Percentiles rank a stretch among this genome's conserved stretches.
These are phyloP conservation scores for Lepidium campestre DNA, from an alignment of 441 rosid species.

Conservation along the genomic window DNA sequence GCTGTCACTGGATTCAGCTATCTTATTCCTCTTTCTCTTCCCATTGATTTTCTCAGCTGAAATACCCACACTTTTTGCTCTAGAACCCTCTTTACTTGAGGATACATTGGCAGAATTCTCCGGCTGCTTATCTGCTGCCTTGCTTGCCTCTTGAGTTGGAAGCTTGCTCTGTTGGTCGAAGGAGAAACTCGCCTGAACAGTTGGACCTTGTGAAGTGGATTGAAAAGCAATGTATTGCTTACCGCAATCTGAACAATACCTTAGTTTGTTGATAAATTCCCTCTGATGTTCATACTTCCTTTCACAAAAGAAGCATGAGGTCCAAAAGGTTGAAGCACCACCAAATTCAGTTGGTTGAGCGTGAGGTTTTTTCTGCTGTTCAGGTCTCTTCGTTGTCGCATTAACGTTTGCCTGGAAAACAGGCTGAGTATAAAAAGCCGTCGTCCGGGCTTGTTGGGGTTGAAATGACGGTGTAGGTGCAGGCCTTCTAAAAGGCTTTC, in stretches of 20 bases:
- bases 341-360: constrained; percentile 33
- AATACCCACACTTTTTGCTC: constrained; percentile 5
- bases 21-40: constrained; percentile 46
- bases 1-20: constrained; percentile 45
- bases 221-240: constrained; percentile 51
- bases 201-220: constrained; percentile 27
- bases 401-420: constrained; percentile 24
- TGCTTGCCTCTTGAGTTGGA: constrained; percentile 34
- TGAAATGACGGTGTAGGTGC: constrained; percentile 34
- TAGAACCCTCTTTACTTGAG: constrained; percentile 8
- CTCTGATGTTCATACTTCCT: constrained; percentile 42
- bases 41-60: constrained; percentile 35
- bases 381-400: constrained; percentile 22
- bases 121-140: constrained; percentile 16
- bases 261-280: constrained; percentile 31
- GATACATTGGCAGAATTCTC: not conserved
- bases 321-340: constrained; percentile 51
- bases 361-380: constrained; percentile 35
- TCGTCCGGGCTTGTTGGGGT: constrained; percentile 30
- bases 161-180: constrained; percentile 31
- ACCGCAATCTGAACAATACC: constrained; percentile 51
- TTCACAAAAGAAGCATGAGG: constrained; percentile 60
- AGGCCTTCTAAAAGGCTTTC: constrained; percentile 30
- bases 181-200: constrained; percentile 32
- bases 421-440: constrained; percentile 15